These are phyloP conservation scores for Alternaria tenuissima DNA, from an alignment of 2,329 filamentous ascomycete genomes.

Conservation along the genomic window DNA sequence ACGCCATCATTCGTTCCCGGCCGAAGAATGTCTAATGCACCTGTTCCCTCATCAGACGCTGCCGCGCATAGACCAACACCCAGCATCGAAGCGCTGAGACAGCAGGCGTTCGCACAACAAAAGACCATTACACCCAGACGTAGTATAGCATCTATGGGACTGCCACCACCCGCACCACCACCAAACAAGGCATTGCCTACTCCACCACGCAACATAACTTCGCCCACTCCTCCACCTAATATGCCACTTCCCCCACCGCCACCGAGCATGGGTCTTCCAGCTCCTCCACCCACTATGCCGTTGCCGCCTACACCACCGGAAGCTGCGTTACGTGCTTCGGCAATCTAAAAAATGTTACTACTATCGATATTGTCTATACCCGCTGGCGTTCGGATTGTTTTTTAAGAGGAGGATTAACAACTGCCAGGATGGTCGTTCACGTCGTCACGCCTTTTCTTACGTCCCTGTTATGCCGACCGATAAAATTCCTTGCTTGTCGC, in stretches of 20 bases:
- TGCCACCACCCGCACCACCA: constrained; percentile 58
- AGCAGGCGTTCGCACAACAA: constrained; percentile 24
- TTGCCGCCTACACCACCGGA: constrained; percentile 19
- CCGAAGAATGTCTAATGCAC: constrained; percentile 30
- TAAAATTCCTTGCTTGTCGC: constrained; percentile 6
- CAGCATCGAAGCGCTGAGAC: constrained; percentile 38
- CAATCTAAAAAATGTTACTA: constrained; percentile 6
- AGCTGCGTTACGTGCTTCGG: constrained; percentile 7
- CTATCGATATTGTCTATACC: constrained; percentile 1
- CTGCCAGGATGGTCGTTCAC: constrained; percentile 1
- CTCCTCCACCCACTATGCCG: constrained; percentile 20
- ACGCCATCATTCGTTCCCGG: constrained; percentile 45
- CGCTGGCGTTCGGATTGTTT: background rate
- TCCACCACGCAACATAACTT: constrained; percentile 37
- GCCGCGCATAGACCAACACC: constrained; percentile 27
- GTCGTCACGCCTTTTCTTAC: constrained; percentile 9
- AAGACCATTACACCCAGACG: constrained; percentile 37
- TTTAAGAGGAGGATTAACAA: background rate
- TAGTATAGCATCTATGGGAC: constrained; percentile 50
- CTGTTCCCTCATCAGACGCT: constrained; percentile 10
- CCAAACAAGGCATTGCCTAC: constrained; percentile 56
- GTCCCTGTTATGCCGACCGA: constrained; percentile 7
- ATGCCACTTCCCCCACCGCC: constrained; percentile 25
- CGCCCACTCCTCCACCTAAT: constrained; percentile 21
- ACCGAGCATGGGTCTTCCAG: constrained; percentile 14